Evolutionary conservation across 768 basidiomycete species (phyloP).

Genomic region (Leccinellum rugosiceps): DNA sequence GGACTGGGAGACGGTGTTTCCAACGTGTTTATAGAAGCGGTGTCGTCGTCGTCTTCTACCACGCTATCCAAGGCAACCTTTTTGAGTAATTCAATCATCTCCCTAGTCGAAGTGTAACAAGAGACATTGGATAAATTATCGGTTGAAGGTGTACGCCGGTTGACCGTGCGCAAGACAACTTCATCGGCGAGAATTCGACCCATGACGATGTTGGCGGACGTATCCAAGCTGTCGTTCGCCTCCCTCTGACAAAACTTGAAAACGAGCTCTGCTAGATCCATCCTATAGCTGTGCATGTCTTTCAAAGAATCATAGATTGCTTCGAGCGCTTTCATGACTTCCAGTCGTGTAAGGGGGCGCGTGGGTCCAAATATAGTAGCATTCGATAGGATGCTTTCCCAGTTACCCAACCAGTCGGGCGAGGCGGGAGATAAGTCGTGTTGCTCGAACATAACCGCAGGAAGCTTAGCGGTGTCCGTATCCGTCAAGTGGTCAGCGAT

Average conservation of each 20-base stretch:
- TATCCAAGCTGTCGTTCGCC: slow-evolving; percentile 27
- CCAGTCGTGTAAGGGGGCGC: slow-evolving; percentile 51
- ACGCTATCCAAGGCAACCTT: slow-evolving; percentile 36
- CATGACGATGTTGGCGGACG: slow-evolving; percentile 29
- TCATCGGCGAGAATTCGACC: slow-evolving; percentile 72
- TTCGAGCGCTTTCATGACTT: slow-evolving; percentile 56
- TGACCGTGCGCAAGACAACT: slow-evolving; percentile 53
- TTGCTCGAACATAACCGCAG: slow-evolving; percentile 60
- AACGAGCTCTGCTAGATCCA: slow-evolving; percentile 51
- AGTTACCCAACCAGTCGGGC: slow-evolving; percentile 67
- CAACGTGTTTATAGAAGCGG: slow-evolving; percentile 36
- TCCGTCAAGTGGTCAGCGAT: slow-evolving; percentile 72
- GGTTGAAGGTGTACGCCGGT: slow-evolving; percentile 26
- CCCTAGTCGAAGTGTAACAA: slow-evolving; percentile 15
- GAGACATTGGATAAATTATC: slow-evolving; percentile 16
- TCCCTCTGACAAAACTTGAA: slow-evolving; percentile 46
- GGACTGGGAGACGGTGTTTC: slow-evolving; percentile 40
- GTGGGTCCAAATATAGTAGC: slow-evolving; percentile 39
- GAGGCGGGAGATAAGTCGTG: slow-evolving; percentile 70
- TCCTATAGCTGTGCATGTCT: slow-evolving; percentile 66
- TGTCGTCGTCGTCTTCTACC: slow-evolving; percentile 41
- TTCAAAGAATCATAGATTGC: slow-evolving; percentile 61
- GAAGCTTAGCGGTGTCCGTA: slow-evolving; percentile 58
- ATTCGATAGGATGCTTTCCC: slow-evolving; percentile 56
- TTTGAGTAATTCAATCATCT: slow-evolving; percentile 42